Evolutionary conservation across 805 yeast genomes (phyloP).

Genomic region (Wickerhamomyces silvicola): DNA sequence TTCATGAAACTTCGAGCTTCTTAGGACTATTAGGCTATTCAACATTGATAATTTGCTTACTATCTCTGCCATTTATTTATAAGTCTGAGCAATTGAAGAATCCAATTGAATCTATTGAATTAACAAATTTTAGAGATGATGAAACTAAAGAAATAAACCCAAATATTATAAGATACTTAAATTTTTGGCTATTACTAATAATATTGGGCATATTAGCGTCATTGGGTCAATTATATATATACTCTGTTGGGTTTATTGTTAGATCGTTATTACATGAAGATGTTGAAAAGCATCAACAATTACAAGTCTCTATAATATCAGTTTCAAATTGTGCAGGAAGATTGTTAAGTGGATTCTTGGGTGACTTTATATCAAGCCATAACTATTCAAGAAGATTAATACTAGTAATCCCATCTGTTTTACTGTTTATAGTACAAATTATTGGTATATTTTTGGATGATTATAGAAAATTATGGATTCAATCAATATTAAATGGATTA

Average conservation of each 20-base stretch:
- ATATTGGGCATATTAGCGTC: conserved; percentile 56
- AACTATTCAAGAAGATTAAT: conserved; percentile 46
- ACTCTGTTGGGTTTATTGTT: conserved; percentile 67
- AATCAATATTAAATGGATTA: conserved; percentile 56
- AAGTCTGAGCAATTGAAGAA: conserved; percentile 13
- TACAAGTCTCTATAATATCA: conserved; percentile 69
- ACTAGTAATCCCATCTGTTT: conserved; percentile 43
- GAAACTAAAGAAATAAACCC: conserved; percentile 4
- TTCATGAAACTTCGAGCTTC: conserved; percentile 51
- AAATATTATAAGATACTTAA: conserved; percentile 20
- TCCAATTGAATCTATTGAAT: neutral
- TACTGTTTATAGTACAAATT: conserved; percentile 45
- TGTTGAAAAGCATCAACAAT: conserved; percentile 43
- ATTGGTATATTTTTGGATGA: conserved; percentile 33
- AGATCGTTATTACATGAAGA: conserved; percentile 33
- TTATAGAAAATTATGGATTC: conserved; percentile 36
- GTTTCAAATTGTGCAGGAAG: conserved; percentile 63
- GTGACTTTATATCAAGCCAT: conserved; percentile 50
- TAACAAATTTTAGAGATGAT: no score
- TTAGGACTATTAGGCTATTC: conserved; percentile 40
- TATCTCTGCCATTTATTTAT: conserved; percentile 42
- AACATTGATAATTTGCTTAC: conserved; percentile 32
- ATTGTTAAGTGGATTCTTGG: conserved; percentile 52
- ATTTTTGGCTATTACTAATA: conserved; percentile 46
- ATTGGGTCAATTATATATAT: conserved; percentile 68